These are phyloP conservation scores for Ophiostoma populinum DNA, from an alignment of 2,329 filamentous ascomycete genomes.

Conservation along the genomic window DNA sequence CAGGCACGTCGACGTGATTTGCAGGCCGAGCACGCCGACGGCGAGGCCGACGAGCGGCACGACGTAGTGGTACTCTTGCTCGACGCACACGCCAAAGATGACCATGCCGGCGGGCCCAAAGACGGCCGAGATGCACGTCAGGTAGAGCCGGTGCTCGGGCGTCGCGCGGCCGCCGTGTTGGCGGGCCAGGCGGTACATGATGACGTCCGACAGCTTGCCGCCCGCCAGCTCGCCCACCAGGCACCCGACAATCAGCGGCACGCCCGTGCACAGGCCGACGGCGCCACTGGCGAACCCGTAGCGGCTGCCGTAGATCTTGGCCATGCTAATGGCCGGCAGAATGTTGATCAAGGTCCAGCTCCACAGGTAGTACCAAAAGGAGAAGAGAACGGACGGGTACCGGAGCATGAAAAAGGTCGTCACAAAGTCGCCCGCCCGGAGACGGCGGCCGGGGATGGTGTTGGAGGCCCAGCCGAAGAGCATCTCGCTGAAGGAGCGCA, in stretches of 20 bases:
- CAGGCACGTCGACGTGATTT: slow-evolving; percentile 9
- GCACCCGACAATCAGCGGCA: slow-evolving; percentile 9
- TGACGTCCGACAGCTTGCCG: slow-evolving; percentile 9
- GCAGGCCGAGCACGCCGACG: slow-evolving; percentile 8
- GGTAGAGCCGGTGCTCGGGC: slow-evolving; percentile 10
- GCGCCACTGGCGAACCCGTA: slow-evolving; percentile 7
- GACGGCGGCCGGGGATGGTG: slow-evolving; percentile 6
- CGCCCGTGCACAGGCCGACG: slow-evolving; percentile 9
- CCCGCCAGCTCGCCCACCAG: slow-evolving; percentile 9
- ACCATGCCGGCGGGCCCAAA: slow-evolving; percentile 9
- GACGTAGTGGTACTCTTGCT: slow-evolving; percentile 4
- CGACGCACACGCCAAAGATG: slow-evolving; percentile 8
- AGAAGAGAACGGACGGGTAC: slow-evolving; percentile 9
- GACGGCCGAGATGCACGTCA: slow-evolving; percentile 6
- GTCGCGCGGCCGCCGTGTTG: slow-evolving; percentile 4
- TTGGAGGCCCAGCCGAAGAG: slow-evolving; percentile 3
- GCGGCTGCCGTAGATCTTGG: slow-evolving; percentile 9
- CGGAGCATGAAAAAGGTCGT: slow-evolving; percentile 8
- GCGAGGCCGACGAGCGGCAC: slow-evolving; percentile 5
- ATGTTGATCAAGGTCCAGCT: slow-evolving; percentile 11
- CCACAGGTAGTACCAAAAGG: slow-evolving; percentile 8
- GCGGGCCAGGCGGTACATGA: slow-evolving; percentile 4
- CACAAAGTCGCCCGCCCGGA: slow-evolving; percentile 4
- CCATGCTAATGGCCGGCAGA: slow-evolving; percentile 10
- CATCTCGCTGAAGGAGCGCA: slow-evolving; percentile 4